A percentile compares a stretch with the other conserved stretches of the same genome.
phyloP scores from a whole-genome alignment of 495 filamentous ascomycete genomes.

The Corynascus novoguineensis region DNA sequence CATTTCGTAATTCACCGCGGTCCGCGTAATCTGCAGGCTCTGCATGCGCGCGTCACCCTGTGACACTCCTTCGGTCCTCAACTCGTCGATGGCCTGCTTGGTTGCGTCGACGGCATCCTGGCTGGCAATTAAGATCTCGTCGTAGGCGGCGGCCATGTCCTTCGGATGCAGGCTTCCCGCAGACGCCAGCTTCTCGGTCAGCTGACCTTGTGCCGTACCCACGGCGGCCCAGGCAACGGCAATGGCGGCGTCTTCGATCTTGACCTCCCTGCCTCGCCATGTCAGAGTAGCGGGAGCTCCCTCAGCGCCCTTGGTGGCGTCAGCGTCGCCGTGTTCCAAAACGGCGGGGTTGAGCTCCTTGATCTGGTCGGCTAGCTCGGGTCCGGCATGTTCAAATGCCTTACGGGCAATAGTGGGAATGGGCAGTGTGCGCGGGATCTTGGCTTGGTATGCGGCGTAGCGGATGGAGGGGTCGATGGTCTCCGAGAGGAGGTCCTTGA shows the following conservation, averaged over 20 bases:
- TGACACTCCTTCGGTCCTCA: constrained; percentile 73
- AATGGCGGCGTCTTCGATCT: constrained; percentile 90
- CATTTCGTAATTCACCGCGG: constrained; percentile 86
- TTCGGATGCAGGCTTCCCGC: constrained; percentile 50
- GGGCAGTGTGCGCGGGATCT: constrained; percentile 74
- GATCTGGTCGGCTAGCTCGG: constrained; percentile 57
- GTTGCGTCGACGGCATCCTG: constrained; percentile 94
- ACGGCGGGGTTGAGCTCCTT: constrained; percentile 67
- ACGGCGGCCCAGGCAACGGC: constrained; percentile 60
- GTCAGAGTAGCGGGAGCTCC: constrained; percentile 69
- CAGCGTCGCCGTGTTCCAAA: constrained; percentile 58
- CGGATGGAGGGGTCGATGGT: constrained; percentile 91
- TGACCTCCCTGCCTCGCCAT: constrained; percentile 84
- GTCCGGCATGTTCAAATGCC: constrained; percentile 60
- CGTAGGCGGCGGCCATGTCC: constrained; percentile 73
- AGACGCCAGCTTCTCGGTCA: constrained; percentile 59
- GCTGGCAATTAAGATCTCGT: constrained; percentile 80
- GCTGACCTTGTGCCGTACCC: constrained; percentile 46
- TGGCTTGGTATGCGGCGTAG: constrained; percentile 87
- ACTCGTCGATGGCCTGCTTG: constrained; percentile 86
- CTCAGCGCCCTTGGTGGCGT: constrained; percentile 52
- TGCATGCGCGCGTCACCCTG: constrained; percentile 86
- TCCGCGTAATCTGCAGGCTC: constrained; percentile 83
- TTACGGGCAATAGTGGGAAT: constrained; percentile 70
- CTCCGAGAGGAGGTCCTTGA: constrained; percentile 74